Evolutionary conservation across 306 rosid species (phyloP).

Genomic region (Cucumis hystrix): DNA sequence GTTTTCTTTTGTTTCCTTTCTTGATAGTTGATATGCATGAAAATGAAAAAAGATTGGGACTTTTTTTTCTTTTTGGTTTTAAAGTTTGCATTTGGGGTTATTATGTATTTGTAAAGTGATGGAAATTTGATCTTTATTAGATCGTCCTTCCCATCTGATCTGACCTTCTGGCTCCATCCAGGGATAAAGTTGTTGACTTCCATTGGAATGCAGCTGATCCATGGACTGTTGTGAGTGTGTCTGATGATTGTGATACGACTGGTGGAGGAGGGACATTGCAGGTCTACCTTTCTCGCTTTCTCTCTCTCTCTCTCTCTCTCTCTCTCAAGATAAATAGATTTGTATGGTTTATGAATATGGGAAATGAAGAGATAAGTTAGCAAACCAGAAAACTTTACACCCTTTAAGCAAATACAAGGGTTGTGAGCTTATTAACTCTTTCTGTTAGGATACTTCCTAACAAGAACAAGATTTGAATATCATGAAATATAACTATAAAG

Average conservation of each 20-base stretch:
- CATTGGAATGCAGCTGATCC: constrained; percentile 95
- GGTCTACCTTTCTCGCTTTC: constrained; percentile 17
- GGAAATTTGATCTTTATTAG: neutral
- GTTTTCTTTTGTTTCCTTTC: constrained; percentile 19
- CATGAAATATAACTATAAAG: too few species aligned
- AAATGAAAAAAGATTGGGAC: neutral
- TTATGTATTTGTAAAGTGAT: neutral
- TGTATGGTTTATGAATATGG: neutral
- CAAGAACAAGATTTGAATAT: too few species aligned
- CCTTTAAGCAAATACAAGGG: neutral
- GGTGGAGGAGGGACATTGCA: constrained; percentile 99
- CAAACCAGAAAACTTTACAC: neutral
- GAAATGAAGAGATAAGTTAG: neutral
- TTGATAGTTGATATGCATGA: neutral
- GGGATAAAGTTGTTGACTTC: constrained; percentile 93
- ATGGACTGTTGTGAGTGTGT: constrained; percentile 94
- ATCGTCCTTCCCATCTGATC: neutral
- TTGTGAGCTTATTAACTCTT: neutral
- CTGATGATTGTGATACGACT: constrained; percentile 93
- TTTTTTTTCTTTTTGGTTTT: neutral
- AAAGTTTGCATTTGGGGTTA: neutral
- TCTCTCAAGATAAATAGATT: neutral
- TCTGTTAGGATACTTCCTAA: too few species aligned
- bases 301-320: neutral
- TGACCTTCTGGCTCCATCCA: constrained; percentile 13